Conservation (phyloP, 768 basidiomycete species). For the Termitomyces sp. region DNA sequence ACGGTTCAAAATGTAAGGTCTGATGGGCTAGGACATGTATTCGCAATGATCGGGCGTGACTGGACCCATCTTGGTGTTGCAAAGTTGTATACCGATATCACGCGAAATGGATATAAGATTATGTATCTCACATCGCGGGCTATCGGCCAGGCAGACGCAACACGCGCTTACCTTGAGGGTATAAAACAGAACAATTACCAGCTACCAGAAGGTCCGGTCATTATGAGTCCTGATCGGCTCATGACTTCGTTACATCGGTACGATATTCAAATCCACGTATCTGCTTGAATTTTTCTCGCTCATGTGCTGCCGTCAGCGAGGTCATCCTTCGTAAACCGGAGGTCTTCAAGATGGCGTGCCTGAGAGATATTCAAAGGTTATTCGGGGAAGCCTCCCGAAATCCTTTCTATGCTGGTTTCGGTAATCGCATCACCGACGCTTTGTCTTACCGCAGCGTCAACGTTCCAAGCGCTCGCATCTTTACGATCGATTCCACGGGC, state of each 20-base stretch:
- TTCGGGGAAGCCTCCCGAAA: conserved; percentile 70
- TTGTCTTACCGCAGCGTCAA: conserved; percentile 96
- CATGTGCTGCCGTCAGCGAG: conserved; percentile 48
- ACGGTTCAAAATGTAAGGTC: conserved; percentile 46
- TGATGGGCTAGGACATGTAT: conserved; percentile 93
- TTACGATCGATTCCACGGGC: conserved; percentile 92
- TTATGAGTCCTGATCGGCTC: conserved; percentile 96
- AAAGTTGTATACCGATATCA: conserved; percentile 94
- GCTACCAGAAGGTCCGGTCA: conserved; percentile 96
- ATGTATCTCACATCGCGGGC: conserved; percentile 97
- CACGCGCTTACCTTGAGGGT: conserved; percentile 87
- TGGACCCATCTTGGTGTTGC: conserved; percentile 98
- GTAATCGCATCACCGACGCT: conserved; percentile 97
- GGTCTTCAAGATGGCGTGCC: conserved; percentile 99
- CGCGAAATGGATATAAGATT: conserved; percentile 94
- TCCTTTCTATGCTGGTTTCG: conserved; percentile 96
- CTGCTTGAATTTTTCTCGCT: neutral
- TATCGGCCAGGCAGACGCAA: conserved; percentile 97
- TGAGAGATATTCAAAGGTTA: conserved; percentile 88
- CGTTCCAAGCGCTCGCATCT: conserved; percentile 90
- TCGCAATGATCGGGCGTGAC: conserved; percentile 96
- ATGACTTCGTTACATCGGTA: conserved; percentile 94
- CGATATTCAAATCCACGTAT: conserved; percentile 14
- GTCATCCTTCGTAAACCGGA: conserved; percentile 99
- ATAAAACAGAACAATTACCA: conserved; percentile 96